phyloP scores from a whole-genome alignment of 352 stramenopile species.

The Phytophthora melonis region DNA sequence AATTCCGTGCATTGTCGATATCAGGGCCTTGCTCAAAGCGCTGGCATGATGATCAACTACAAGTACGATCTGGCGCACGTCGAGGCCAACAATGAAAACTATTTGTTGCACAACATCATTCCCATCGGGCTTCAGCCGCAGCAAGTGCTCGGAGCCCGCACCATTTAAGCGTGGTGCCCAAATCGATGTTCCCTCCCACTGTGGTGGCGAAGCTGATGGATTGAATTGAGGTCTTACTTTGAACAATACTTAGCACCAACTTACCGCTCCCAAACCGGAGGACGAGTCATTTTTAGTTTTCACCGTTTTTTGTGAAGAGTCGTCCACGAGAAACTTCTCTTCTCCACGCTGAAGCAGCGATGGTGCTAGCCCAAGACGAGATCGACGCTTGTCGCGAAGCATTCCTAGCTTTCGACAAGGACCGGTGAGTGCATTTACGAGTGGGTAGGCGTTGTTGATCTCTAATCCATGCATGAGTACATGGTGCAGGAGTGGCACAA shows the following conservation, averaged over 20 bases:
- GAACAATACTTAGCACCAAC: neutral
- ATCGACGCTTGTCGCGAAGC: conserved; percentile 97
- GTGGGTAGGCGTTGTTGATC: no score
- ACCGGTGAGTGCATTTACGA: conserved; percentile 55
- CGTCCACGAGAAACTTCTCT: conserved; percentile 5
- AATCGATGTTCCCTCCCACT: neutral
- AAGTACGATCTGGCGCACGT: conserved; percentile 84
- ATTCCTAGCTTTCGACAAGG: conserved; percentile 98
- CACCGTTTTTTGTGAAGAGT: conserved; percentile 28
- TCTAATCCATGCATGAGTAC: neutral
- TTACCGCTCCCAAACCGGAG: neutral
- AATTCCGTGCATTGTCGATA: neutral
- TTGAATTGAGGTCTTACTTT: conserved; percentile 1
- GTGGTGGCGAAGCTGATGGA: neutral
- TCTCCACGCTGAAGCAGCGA: conserved; percentile 20
- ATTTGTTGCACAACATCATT: conserved; percentile 83
- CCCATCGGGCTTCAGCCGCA: conserved; percentile 76
- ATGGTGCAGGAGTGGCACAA: conserved; percentile 88
- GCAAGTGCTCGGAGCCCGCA: conserved; percentile 48
- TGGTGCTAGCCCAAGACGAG: conserved; percentile 95
- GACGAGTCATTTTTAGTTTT: conserved; percentile 20
- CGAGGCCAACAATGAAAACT: conserved; percentile 86
- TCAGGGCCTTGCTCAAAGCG: conserved; percentile 77
- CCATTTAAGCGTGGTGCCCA: conserved; percentile 19
- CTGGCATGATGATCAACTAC: conserved; percentile 90